phyloP scores from a whole-genome alignment of 139 green algal genomes.

The Deuterostichococcus epilithicus region DNA sequence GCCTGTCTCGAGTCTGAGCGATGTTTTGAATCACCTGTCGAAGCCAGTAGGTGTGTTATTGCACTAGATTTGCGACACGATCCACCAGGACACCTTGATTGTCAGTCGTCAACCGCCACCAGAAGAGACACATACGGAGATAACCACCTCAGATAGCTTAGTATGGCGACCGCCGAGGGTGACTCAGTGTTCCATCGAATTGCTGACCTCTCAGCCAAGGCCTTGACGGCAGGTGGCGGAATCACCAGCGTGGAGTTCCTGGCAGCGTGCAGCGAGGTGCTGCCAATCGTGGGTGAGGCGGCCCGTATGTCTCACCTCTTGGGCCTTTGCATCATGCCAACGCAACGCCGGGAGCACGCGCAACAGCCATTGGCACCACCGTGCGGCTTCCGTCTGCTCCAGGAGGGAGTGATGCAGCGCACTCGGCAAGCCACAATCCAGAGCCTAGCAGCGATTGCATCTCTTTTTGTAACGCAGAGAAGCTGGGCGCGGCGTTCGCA shows the following conservation, averaged over 20 bases:
- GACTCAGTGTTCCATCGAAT: constrained; percentile 11
- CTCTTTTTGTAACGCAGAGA: neutral
- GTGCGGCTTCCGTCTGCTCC: too few relatives aligned
- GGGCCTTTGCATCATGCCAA: neutral
- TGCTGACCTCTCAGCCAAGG: neutral
- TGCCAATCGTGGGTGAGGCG: constrained; percentile 16
- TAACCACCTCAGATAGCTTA: too few relatives aligned
- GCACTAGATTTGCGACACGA: too few relatives aligned
- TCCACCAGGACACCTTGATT: too few relatives aligned
- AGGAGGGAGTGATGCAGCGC: too few relatives aligned
- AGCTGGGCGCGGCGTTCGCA: constrained; percentile 34
- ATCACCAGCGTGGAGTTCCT: constrained; percentile 7
- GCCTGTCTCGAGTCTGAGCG: too few relatives aligned
- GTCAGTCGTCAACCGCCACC: too few relatives aligned
- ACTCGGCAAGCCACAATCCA: neutral
- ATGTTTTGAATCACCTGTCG: too few relatives aligned
- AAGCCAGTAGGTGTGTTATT: too few relatives aligned
- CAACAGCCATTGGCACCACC: neutral
- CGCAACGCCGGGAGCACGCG: neutral
- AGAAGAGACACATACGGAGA: too few relatives aligned
- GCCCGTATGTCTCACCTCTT: neutral
- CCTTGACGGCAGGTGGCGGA: neutral
- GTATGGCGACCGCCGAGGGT: neutral
- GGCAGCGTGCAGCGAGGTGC: constrained; percentile 8
- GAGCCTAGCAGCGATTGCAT: neutral